A percentile compares a stretch with the other conserved stretches of the same genome.
phyloP scores from a whole-genome alignment of 2,329 filamentous ascomycete species.

The Fusarium dlaminii region DNA sequence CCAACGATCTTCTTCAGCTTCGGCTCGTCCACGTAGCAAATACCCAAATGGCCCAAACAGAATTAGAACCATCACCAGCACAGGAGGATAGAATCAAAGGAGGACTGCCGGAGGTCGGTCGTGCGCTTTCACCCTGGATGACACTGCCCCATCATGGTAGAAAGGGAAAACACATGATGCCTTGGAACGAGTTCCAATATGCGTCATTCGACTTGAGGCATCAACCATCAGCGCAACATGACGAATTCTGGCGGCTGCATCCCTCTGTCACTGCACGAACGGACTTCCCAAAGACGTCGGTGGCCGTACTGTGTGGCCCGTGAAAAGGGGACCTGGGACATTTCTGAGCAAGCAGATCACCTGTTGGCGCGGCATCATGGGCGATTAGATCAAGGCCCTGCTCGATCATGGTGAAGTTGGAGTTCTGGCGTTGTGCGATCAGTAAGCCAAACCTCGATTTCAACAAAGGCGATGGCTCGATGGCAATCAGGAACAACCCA shows the following conservation, averaged over 20 bases:
- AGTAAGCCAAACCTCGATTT: slow-evolving; percentile 46
- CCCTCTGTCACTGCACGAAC: slow-evolving; percentile 9
- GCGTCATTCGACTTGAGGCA: slow-evolving; percentile 24
- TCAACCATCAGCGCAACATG: slow-evolving; percentile 18
- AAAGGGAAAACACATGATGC: slow-evolving; percentile 19
- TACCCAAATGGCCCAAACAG: neutral
- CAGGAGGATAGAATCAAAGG: neutral
- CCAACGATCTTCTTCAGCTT: neutral
- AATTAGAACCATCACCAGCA: slow-evolving; percentile 8
- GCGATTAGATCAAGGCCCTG: slow-evolving; percentile 12
- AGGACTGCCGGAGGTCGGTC: neutral
- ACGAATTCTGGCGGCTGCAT: slow-evolving; percentile 16
- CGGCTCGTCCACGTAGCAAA: neutral
- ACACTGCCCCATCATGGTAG: slow-evolving; percentile 9
- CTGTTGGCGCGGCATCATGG: slow-evolving; percentile 27
- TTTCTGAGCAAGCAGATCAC: slow-evolving; percentile 24
- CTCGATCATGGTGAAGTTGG: slow-evolving; percentile 31
- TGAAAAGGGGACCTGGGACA: slow-evolving; percentile 18
- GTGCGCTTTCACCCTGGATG: neutral
- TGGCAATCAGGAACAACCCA: slow-evolving; percentile 41
- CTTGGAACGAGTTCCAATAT: slow-evolving; percentile 14
- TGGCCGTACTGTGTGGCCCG: slow-evolving; percentile 33
- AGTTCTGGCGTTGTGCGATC: slow-evolving; percentile 40
- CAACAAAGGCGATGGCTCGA: slow-evolving; percentile 40
- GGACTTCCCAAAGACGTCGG: slow-evolving; percentile 23